Base-by-base conservation (phyloP, 805 yeast species). In the Torulaspora indica region DNA sequence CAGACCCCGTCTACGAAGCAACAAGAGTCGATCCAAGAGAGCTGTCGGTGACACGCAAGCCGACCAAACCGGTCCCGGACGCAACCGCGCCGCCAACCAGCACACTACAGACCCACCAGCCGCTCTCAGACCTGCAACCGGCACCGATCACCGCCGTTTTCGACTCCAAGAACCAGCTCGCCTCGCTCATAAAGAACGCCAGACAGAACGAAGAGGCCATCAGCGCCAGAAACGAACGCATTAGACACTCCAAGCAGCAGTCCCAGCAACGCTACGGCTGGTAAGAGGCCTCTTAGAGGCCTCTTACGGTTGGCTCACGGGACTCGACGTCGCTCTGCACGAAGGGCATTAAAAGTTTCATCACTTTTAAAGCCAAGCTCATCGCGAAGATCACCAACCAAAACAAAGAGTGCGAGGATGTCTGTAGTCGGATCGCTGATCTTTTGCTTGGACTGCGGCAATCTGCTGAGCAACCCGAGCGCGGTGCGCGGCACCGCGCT, bases 341-440 rank as follows among this genome's bases (percentile, higher is more conserved):
- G 43, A 29, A 34, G 28, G 29, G 20, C 33, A 8, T 34, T 25
- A 40, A 34, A 34, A 34, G 35, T 14, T 28, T 38, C 35, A 38
- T 13, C 24, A 29, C 33, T 38, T 29, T 27, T n/a, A 20, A 5
- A 20, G 22, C 5, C 27, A 29, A 22, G 20, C 8, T 15, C 39
- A 13, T 31, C 34, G n/a, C 20, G 23, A 38, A 28, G 23, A n/a
- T 18, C 34, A 28, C 28, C 25, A 35, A 24, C 31, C 12, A 18
- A 34, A 31, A 25, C 5, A 12, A 31, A 15, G 22, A 31, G 34
- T 7, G n/a, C 30, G 15, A 23, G 49, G 27, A 91, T 93, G 98
- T 87, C 96, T 46, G 95, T 81, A 13, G 96, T 93, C 33, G 99
- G 98, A 12, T 85, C 96, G 38, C 77, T 93, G 58, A 91, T 93